Evolutionary conservation across 345 rosid genomes (phyloP).

Genomic region (Raphanus raphanistrum): DNA sequence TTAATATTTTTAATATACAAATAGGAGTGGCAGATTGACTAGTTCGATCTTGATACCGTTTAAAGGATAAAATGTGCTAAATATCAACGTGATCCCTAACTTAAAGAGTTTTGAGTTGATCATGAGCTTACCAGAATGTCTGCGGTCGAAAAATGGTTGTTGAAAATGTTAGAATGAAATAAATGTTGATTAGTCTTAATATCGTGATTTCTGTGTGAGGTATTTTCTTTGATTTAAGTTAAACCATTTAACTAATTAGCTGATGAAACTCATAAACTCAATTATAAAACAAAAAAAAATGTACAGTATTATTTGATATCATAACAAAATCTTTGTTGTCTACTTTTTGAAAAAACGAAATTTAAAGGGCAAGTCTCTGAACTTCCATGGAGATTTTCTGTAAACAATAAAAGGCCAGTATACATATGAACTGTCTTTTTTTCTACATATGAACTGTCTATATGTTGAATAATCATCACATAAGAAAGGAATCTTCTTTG

Average conservation of each 20-base stretch:
- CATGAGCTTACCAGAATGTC: conserved; percentile 13
- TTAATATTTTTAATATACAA: not conserved
- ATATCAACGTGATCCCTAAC: not conserved
- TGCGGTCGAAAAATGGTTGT: conserved; percentile 1
- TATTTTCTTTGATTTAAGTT: not conserved
- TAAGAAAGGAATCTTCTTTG: conserved; percentile 12
- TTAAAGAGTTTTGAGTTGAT: not conserved
- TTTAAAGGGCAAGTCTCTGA: not conserved
- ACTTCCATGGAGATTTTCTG: not conserved
- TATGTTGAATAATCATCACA: conserved; percentile 30
- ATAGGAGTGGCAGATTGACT: too few relatives aligned
- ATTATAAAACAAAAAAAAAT: too few relatives aligned
- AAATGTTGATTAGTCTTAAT: not conserved
- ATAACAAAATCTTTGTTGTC: not conserved
- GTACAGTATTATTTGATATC: not conserved
- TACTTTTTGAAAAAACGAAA: not conserved
- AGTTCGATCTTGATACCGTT: too few relatives aligned
- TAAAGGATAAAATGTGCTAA: not conserved
- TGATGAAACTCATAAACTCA: not conserved
- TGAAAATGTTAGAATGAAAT: conserved; percentile 1
- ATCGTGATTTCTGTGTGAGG: not conserved
- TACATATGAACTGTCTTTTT: not conserved
- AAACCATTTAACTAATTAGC: not conserved
- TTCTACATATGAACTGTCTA: not conserved
- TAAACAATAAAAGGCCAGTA: not conserved